Base-by-base conservation (phyloP, 768 basidiomycete species). In the Leccinum truebloodii region DNA sequence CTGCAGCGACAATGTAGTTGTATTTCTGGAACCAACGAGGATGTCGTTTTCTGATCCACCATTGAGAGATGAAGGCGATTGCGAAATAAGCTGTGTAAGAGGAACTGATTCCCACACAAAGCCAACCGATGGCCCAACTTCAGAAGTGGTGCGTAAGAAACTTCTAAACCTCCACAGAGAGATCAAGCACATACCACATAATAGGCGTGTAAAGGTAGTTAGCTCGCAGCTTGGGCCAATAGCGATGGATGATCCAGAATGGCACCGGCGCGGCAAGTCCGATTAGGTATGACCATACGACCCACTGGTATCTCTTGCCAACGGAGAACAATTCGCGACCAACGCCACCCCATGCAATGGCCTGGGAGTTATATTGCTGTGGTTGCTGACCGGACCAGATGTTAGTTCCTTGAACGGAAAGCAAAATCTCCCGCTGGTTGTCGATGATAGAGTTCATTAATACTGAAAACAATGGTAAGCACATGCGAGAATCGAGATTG, bases 401-500 rank as follows among this genome's bases (percentile, higher is more conserved):
- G 48, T 68, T 69, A 24, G 86, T 85, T 35, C 85, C 85, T 64
- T 87, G 75, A 0, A 83, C 77, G 9, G 79, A 81, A 30, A 86
- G 71, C 4, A 88, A 69, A 28, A 84, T 81, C 0, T 79, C 76
- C 0, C 78, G 75, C 51, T 86, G 82, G 35, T 70, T 77, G 53
- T 77, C 75, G 65, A 88, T 78, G 63, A 88, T 83, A 2, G 79
- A 78, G 63, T 83, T 85, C 85, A 86, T 86, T 54, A 88, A 65
- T 46, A 86, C 80, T 74, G 77, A 65, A 78, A 54, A 79, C 65
- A 24, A 14, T 4, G 32, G 32, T 57, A 18, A 65, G 49, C 58
- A 13, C 18, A 8, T 24, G 30, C 1, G 37, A 41, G 9, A 26
- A 53, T 50, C 20, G 4, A 12, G 8, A 20, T 16, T 16, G 13